Evolutionary conservation across 345 rosid species (phyloP).

Genomic region (Cardamine resedifolia): DNA sequence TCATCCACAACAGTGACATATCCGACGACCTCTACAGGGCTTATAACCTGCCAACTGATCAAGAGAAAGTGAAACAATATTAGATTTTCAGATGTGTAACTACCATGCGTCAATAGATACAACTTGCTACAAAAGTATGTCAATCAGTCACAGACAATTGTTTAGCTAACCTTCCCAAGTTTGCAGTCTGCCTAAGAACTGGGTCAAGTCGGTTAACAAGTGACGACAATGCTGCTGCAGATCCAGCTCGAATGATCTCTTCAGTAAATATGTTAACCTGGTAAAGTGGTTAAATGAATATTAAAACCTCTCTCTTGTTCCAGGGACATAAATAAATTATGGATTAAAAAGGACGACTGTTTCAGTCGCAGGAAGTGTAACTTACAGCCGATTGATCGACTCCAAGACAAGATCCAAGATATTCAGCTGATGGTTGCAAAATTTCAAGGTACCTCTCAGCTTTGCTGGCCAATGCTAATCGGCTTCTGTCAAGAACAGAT

Average conservation of each 20-base stretch:
- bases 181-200: conserved; percentile 85
- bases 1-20: conserved; percentile 80
- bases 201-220: conserved; percentile 95
- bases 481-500: conserved; percentile 94
- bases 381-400: conserved; percentile 91
- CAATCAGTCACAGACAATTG: not conserved
- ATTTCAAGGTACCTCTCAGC: conserved; percentile 82
- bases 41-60: conserved; percentile 98
- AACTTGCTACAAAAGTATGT: conserved; percentile 9
- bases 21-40: conserved; percentile 90
- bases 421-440: conserved; percentile 94
- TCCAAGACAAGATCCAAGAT: conserved; percentile 87
- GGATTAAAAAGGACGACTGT: conserved; percentile 4
- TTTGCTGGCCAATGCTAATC: conserved; percentile 82
- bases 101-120: conserved; percentile 4
- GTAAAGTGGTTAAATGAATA: conserved; percentile 22
- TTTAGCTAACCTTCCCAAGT: conserved; percentile 83
- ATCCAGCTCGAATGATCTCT: conserved; percentile 96
- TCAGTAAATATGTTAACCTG: conserved; percentile 92
- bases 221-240: conserved; percentile 85
- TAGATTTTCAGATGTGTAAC: conserved; percentile 31
- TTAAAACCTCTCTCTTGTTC: conserved; percentile 6
- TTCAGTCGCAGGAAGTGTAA: conserved; percentile 23
- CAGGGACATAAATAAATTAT: not conserved
- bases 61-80: conserved; percentile 36